Evolutionary conservation across 2,329 filamentous ascomycete genomes (phyloP).

Genomic region (Ilyonectria destructans): DNA sequence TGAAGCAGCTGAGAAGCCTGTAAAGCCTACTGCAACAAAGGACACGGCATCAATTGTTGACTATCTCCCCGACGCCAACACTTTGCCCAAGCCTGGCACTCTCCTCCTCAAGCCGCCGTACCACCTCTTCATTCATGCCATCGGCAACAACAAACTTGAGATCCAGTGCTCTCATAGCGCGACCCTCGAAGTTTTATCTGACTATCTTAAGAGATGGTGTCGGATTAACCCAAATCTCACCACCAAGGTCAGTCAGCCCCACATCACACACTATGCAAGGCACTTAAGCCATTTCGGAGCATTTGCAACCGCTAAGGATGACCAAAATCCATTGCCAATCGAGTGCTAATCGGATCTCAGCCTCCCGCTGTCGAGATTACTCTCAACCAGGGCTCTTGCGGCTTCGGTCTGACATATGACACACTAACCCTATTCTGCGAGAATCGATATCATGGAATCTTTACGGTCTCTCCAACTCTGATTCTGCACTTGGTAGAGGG

Average conservation of each 20-base stretch:
- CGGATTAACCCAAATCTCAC: slow-evolving; percentile 59
- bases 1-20: slow-evolving; percentile 31
- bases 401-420: slow-evolving; percentile 62
- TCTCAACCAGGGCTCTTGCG: slow-evolving; percentile 63
- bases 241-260: slow-evolving; percentile 51
- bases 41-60: slow-evolving; percentile 30
- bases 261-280: no score
- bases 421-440: slow-evolving; percentile 58
- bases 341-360: slow-evolving; percentile 45
- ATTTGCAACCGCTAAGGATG: background rate
- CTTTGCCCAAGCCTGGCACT: slow-evolving; percentile 64
- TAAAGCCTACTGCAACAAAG: background rate
- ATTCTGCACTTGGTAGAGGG: slow-evolving; percentile 64
- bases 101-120: slow-evolving; percentile 65
- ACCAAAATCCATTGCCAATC: background rate
- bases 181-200: slow-evolving; percentile 61
- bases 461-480: slow-evolving; percentile 60
- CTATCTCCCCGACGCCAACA: slow-evolving; percentile 59
- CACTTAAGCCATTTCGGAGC: no score
- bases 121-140: slow-evolving; percentile 59
- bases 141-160: slow-evolving; percentile 53
- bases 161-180: slow-evolving; percentile 65
- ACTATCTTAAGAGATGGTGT: slow-evolving; percentile 66
- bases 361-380: slow-evolving; percentile 60
- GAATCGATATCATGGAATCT: slow-evolving; percentile 51